Conservation (phyloP, 2,329 filamentous ascomycete genomes). For the Spiromastix sp. region DNA sequence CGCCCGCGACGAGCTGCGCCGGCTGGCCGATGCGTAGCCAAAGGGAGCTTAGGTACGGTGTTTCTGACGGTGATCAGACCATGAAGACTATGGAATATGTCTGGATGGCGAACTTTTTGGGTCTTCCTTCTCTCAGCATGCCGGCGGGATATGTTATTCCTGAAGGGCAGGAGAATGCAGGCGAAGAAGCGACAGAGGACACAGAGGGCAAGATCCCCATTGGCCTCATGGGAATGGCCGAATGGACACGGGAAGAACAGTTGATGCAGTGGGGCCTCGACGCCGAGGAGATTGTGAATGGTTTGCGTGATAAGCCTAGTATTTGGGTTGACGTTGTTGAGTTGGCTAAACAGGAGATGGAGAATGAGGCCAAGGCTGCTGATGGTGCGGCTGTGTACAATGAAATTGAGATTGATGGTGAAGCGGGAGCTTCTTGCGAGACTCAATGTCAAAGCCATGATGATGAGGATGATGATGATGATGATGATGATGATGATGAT, state of each 20-base stretch:
- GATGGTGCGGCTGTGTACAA: background rate
- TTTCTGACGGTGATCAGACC: conserved; percentile 57
- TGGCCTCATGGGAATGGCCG: conserved; percentile 46
- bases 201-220: conserved; percentile 38
- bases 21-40: conserved; percentile 59
- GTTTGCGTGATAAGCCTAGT: conserved; percentile 23
- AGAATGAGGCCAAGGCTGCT: background rate
- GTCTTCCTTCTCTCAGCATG: conserved; percentile 58
- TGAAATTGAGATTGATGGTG: background rate
- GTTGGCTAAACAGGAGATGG: conserved; percentile 19
- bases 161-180: background rate
- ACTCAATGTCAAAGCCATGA: too few species aligned
- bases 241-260: conserved; percentile 44
- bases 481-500: too few species aligned
- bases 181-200: conserved; percentile 20
- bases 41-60: conserved; percentile 45
- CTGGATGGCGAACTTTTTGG: conserved; percentile 67
- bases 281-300: conserved; percentile 32
- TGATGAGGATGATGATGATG: too few species aligned
- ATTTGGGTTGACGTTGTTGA: conserved; percentile 40
- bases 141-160: conserved; percentile 57
- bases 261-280: conserved; percentile 41
- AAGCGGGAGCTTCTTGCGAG: background rate
- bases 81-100: conserved; percentile 67
- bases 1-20: conserved; percentile 59